phyloP scores from a whole-genome alignment of 1,284 basidiomycete genomes.

The Phellopilus nigrolimitatus region DNA sequence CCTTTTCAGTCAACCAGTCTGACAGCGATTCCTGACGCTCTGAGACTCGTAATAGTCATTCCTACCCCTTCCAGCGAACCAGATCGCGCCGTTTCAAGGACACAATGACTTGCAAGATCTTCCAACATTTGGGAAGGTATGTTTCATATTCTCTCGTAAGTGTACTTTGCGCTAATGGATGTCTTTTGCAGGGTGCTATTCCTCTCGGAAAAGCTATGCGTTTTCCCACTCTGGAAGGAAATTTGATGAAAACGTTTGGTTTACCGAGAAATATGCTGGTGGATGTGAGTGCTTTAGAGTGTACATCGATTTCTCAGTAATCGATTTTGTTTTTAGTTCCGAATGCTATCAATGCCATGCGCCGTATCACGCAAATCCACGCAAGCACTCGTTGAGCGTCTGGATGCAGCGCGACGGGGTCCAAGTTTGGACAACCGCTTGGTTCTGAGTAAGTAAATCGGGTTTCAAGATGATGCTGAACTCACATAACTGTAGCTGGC shows the following conservation, averaged over 20 bases:
- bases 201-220: slow-evolving; percentile 37
- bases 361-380: slow-evolving; percentile 66
- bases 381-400: slow-evolving; percentile 41
- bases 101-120: slow-evolving; percentile 4
- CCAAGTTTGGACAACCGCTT: slow-evolving; percentile 46
- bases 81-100: slow-evolving; percentile 1
- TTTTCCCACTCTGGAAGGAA: slow-evolving; percentile 41
- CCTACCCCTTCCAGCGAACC: slow-evolving; percentile 13
- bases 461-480: slow-evolving; percentile 3
- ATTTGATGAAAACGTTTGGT: slow-evolving; percentile 56
- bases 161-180: not conserved
- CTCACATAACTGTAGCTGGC: slow-evolving; percentile 51
- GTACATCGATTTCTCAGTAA: not conserved
- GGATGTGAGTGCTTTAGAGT: slow-evolving; percentile 45
- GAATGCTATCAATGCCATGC: slow-evolving; percentile 57
- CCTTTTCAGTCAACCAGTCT: not conserved
- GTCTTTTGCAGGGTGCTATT: slow-evolving; percentile 7
- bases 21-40: not conserved
- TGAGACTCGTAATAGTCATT: slow-evolving; percentile 5
- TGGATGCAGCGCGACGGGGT: slow-evolving; percentile 41
- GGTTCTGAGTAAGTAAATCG: slow-evolving; percentile 51
- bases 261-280: slow-evolving; percentile 59
- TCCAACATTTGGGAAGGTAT: slow-evolving; percentile 6
- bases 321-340: slow-evolving; percentile 42
- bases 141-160: not conserved